Base-by-base conservation (phyloP, 1,284 basidiomycete genomes). In the Cryptococcus floricola region DNA sequence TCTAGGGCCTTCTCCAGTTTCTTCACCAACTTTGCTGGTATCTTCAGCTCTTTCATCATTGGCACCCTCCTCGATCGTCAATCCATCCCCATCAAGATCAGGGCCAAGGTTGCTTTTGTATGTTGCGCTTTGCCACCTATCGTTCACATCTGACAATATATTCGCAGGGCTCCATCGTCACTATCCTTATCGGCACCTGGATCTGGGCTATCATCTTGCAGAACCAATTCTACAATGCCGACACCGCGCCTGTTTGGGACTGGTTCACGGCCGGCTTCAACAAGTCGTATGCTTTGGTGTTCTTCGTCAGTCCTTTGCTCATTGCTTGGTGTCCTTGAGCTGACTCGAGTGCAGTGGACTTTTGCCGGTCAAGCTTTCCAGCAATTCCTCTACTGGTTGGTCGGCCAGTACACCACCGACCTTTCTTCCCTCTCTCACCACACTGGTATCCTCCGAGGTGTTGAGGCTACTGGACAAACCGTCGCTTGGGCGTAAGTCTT, bases 1-100 rank as follows among this genome's bases (percentile, higher is more conserved):
- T 56, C 68, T 6, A 52, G 68, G 59, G 66, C 68, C 7, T 64
- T 70, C 52, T 68, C 66, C 7, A 66, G 64, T 3, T 66, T 70
- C 60, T 62, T 70, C 51, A 66, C 65, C 61, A 64, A 64, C 52
- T 66, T 66, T 56, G 62, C 65, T 42, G 65, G 65, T 23, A 66
- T 66, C 49, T 61, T 62, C 56, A 61, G 59, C 44, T 66, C 65
- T 5, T 64, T 66, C 56, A 62, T 66, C 37, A 64, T 66, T 38
- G 65, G 58, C 52, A 44, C 43, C 51, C 58, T 66, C 39, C 61
- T 70, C 27, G 68, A 70, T 44, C 59, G 58, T 45, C 66, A 66
- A 44, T 54, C 50, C 3, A 68, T 68, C 44, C 31, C 53, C 47
- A 64, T 66, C 56, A 59, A 58, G 49, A 66, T 57, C 10, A 58